phyloP scores from a whole-genome alignment of 2,329 filamentous ascomycete species.

The Aphanocladium album region DNA sequence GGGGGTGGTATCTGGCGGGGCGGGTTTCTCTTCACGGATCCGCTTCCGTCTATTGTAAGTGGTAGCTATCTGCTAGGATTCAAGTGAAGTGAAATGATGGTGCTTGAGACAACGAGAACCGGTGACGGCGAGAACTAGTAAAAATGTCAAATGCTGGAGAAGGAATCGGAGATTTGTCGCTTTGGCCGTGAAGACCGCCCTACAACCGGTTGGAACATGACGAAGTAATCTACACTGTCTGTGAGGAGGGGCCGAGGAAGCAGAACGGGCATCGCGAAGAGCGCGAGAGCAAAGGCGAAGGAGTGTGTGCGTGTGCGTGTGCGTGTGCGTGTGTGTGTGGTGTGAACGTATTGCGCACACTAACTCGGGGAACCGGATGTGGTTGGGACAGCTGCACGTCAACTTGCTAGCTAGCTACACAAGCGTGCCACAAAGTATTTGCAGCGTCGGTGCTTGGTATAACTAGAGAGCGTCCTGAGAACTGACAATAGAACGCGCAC shows the following conservation, averaged over 20 bases:
- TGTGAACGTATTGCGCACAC: not conserved
- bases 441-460: not conserved
- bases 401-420: not conserved
- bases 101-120: not conserved
- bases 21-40: slow-evolving; percentile 5
- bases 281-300: not conserved
- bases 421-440: not conserved
- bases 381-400: not conserved
- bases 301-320: not conserved
- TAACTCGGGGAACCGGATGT: not conserved
- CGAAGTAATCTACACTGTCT: not conserved
- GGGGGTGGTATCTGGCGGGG: too few relatives aligned
- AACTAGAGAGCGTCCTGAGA: not conserved
- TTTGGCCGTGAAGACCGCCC: not conserved
- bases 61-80: not conserved
- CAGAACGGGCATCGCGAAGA: not conserved
- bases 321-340: not conserved
- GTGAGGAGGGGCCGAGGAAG: not conserved
- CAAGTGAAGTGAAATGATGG: not conserved
- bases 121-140: too few relatives aligned
- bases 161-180: not conserved
- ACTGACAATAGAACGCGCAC: slow-evolving; percentile 1
- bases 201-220: not conserved
- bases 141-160: not conserved
- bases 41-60: slow-evolving; percentile 10